Evolutionary conservation across 2,329 filamentous ascomycete genomes (phyloP).

Genomic region (Aspergillus puulaauensis): DNA sequence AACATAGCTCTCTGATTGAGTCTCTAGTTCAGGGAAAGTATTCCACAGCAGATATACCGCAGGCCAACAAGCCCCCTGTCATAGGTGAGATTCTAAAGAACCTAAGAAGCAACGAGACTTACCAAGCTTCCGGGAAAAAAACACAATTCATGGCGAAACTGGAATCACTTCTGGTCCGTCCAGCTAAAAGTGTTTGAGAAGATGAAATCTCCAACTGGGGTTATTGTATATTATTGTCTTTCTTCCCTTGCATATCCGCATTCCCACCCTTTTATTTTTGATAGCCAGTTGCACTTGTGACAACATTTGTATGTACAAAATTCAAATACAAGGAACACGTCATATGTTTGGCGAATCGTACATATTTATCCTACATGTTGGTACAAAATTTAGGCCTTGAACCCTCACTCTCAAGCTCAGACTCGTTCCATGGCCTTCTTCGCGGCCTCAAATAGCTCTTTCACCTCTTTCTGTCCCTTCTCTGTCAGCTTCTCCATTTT

Average conservation of each 20-base stretch:
- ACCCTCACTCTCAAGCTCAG: slow-evolving; percentile 14
- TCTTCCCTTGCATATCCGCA: not conserved
- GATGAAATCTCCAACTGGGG: not conserved
- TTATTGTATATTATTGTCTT: slow-evolving; percentile 12
- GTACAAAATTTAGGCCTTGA: not conserved
- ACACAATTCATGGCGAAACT: slow-evolving; percentile 39
- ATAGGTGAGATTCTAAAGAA: slow-evolving; percentile 35
- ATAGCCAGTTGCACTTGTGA: not conserved
- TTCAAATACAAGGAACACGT: not conserved
- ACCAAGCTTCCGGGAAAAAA: slow-evolving; percentile 36
- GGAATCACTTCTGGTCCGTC: slow-evolving; percentile 34
- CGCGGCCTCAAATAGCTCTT: slow-evolving; percentile 44
- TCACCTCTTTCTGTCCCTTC: slow-evolving; percentile 48
- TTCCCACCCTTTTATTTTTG: not conserved
- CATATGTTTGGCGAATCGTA: not conserved
- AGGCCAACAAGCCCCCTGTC: slow-evolving; percentile 24
- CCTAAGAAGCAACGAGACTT: slow-evolving; percentile 43
- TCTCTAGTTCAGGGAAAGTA: slow-evolving; percentile 37
- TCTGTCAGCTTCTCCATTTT: slow-evolving; percentile 49
- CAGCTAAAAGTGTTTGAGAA: slow-evolving; percentile 26
- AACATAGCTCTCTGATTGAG: slow-evolving; percentile 30
- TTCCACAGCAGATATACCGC: slow-evolving; percentile 16
- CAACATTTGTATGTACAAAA: not conserved
- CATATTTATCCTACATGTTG: not conserved
- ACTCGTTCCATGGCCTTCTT: slow-evolving; percentile 39